phyloP scores from a whole-genome alignment of 2,329 filamentous ascomycete genomes.

The Fusarium zealandicum region DNA sequence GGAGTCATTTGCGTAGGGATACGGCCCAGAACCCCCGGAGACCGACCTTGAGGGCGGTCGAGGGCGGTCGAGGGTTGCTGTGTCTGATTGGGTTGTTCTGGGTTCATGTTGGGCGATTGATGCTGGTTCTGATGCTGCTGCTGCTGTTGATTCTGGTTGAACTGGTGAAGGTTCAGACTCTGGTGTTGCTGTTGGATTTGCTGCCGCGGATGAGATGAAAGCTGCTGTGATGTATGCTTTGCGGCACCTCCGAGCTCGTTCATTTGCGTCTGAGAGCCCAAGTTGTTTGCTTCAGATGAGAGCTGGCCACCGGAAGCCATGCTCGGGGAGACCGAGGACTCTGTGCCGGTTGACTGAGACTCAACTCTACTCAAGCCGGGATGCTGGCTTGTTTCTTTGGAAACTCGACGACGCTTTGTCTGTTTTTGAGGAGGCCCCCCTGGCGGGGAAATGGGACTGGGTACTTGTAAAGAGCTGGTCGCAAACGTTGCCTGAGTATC shows the following conservation, averaged over 20 bases:
- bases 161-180: constrained; percentile 6
- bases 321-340: constrained; percentile 19
- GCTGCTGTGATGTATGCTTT: constrained; percentile 18
- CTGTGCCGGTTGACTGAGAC: constrained; percentile 15
- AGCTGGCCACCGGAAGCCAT: constrained; percentile 16
- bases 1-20: constrained; percentile 8
- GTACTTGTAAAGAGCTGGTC: constrained; percentile 3
- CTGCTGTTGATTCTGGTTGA: constrained; percentile 24
- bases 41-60: constrained; percentile 4
- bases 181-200: constrained; percentile 16
- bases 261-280: constrained; percentile 25
- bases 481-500: neutral
- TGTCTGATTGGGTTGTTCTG: constrained; percentile 4
- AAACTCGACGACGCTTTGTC: constrained; percentile 41
- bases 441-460: neutral
- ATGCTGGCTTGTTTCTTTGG: constrained; percentile 31
- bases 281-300: constrained; percentile 19
- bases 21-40: neutral
- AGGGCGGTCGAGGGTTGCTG: constrained; percentile 2
- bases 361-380: constrained; percentile 5
- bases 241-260: neutral
- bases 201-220: constrained; percentile 12
- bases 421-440: constrained; percentile 21
- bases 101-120: constrained; percentile 14
- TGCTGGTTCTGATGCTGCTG: constrained; percentile 13